phyloP scores from a whole-genome alignment of 352 stramenopile species.

The Aphanomyces invadans region DNA sequence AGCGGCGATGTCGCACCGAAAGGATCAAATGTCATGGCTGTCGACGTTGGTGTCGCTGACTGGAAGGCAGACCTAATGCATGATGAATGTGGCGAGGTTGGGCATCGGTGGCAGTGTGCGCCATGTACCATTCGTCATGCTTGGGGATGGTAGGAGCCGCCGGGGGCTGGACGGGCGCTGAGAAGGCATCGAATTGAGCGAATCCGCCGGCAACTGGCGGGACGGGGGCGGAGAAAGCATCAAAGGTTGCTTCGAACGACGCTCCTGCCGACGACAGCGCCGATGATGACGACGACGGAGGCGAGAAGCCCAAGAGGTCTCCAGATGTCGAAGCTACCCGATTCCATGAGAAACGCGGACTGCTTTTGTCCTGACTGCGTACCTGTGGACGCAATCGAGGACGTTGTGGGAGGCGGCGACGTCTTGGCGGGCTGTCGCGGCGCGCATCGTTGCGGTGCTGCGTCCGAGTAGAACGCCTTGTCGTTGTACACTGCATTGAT shows the following conservation, averaged over 20 bases:
- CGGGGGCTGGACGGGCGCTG: slow-evolving; percentile 23
- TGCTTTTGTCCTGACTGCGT: not conserved
- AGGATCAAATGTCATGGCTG: too few species aligned
- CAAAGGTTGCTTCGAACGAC: slow-evolving; percentile 25
- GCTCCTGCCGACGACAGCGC: slow-evolving; percentile 24
- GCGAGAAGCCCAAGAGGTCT: slow-evolving; percentile 33
- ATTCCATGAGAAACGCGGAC: not conserved
- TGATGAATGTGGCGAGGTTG: too few species aligned
- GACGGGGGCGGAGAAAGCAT: slow-evolving; percentile 22
- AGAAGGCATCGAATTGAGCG: slow-evolving; percentile 32
- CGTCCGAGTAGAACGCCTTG: slow-evolving; percentile 57
- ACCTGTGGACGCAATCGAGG: not conserved
- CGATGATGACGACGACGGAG: slow-evolving; percentile 34
- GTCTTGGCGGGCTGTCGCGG: not conserved
- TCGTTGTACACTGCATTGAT: slow-evolving; percentile 82
- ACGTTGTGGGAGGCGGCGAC: not conserved
- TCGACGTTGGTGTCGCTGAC: slow-evolving; percentile 15
- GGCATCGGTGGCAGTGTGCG: too few species aligned
- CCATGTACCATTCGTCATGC: not conserved
- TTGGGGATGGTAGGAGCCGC: slow-evolving; percentile 24
- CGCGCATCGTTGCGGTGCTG: slow-evolving; percentile 1
- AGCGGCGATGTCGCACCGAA: too few species aligned
- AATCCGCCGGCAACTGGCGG: slow-evolving; percentile 21
- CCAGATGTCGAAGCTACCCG: not conserved
- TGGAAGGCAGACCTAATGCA: not conserved